Conservation (phyloP, 176 grass and related monocot species). For the Ensete glaucum region DNA sequence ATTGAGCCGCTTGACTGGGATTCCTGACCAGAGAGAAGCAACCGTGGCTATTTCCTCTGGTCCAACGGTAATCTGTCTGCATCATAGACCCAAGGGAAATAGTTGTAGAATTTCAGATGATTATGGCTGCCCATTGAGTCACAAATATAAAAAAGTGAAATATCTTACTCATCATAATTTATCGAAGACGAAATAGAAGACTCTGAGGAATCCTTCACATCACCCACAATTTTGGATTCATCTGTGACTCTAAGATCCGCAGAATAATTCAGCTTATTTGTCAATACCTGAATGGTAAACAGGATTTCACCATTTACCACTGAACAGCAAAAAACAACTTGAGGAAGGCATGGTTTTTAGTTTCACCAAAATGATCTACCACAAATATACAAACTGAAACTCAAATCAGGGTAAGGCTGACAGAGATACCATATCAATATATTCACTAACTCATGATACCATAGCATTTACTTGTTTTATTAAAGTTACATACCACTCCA, state of each 20-base stretch:
- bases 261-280: constrained; percentile 84
- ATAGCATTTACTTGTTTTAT: background rate
- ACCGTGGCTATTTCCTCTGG: constrained; percentile 9
- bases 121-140: background rate
- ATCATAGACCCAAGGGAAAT: background rate
- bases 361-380: too few relatives aligned
- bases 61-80: background rate
- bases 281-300: constrained; percentile 38
- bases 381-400: too few relatives aligned
- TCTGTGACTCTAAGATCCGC: constrained; percentile 41
- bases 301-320: constrained; percentile 14
- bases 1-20: constrained; percentile 28
- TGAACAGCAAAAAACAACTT: constrained; percentile 12
- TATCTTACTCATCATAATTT: constrained; percentile 49
- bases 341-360: background rate
- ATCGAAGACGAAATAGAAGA: constrained; percentile 21
- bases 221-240: constrained; percentile 23
- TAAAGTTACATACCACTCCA: background rate
- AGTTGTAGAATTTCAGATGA: background rate
- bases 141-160: constrained; percentile 13
- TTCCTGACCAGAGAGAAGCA: constrained; percentile 24
- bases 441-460: too few relatives aligned
- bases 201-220: constrained; percentile 14
- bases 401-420: too few relatives aligned
- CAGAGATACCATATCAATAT: too few relatives aligned